Evolutionary conservation across 2,329 filamentous ascomycete genomes (phyloP).

Genomic region (Ceratocystis huliohia): DNA sequence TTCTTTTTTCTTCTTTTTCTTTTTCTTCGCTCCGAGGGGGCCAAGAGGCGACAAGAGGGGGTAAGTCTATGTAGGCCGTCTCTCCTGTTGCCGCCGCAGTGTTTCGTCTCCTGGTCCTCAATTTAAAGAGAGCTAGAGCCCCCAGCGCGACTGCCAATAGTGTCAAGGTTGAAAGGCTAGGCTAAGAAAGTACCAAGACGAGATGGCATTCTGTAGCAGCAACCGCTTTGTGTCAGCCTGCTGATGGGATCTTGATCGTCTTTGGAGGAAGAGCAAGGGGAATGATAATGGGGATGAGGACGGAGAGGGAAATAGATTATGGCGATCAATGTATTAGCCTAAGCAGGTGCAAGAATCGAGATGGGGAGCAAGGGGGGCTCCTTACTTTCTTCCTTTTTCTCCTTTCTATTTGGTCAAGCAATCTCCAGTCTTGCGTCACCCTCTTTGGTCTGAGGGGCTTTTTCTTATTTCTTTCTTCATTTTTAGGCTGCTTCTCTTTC

Average conservation of each 20-base stretch:
- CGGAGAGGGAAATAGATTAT: background rate
- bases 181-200: background rate
- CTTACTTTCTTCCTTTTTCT: background rate
- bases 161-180: background rate
- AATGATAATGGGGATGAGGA: background rate
- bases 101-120: conserved; percentile 8
- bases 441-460: background rate
- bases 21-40: too few species aligned
- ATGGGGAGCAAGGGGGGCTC: background rate
- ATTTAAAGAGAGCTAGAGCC: background rate
- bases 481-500: too few species aligned
- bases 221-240: conserved; percentile 6
- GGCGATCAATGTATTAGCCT: background rate
- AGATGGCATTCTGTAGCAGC: conserved; percentile 1
- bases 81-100: background rate
- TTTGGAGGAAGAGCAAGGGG: background rate
- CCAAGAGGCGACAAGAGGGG: too few species aligned
- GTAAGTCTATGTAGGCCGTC: too few species aligned
- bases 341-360: background rate
- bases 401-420: background rate
- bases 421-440: background rate
- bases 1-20: too few species aligned
- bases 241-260: background rate
- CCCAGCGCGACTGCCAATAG: background rate
- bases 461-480: too few species aligned